These are phyloP conservation scores for Narthecium ossifragum DNA, from an alignment of 106 monocot genomes.

Conservation along the genomic window DNA sequence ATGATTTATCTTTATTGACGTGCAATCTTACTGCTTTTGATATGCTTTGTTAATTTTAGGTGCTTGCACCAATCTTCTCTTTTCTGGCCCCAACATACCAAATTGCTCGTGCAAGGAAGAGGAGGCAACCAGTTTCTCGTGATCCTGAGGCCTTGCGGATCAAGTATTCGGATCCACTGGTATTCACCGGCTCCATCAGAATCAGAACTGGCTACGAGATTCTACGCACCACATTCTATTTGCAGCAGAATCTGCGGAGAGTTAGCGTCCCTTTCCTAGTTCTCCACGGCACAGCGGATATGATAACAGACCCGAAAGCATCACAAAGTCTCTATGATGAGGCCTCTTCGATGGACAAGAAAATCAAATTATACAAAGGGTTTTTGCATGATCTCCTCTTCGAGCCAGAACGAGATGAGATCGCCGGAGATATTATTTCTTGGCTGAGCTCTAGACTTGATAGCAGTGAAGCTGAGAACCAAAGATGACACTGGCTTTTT, in stretches of 20 bases:
- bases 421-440: slow-evolving; percentile 48
- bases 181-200: slow-evolving; percentile 75
- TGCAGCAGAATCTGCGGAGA: slow-evolving; percentile 52
- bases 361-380: slow-evolving; percentile 62
- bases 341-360: slow-evolving; percentile 54
- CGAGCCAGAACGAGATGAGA: slow-evolving; percentile 71
- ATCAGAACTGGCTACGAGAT: slow-evolving; percentile 83
- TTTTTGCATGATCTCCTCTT: slow-evolving; percentile 87
- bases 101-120: slow-evolving; percentile 33
- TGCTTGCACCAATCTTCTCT: slow-evolving; percentile 70
- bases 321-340: slow-evolving; percentile 40
- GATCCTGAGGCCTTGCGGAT: slow-evolving; percentile 61
- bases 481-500: neutral
- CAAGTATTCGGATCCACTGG: slow-evolving; percentile 84
- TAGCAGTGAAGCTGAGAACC: neutral
- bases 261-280: slow-evolving; percentile 69
- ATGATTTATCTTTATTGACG: too few species aligned
- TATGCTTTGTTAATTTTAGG: slow-evolving; percentile 25
- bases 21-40: too few species aligned
- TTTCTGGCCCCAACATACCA: slow-evolving; percentile 67
- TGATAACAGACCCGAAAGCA: slow-evolving; percentile 61
- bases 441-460: slow-evolving; percentile 59
- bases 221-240: slow-evolving; percentile 44
- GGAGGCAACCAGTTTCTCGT: slow-evolving; percentile 55
- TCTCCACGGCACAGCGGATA: slow-evolving; percentile 70